Evolutionary conservation across 2,329 filamentous ascomycete genomes (phyloP).

Genomic region (Passalora sequoiae): DNA sequence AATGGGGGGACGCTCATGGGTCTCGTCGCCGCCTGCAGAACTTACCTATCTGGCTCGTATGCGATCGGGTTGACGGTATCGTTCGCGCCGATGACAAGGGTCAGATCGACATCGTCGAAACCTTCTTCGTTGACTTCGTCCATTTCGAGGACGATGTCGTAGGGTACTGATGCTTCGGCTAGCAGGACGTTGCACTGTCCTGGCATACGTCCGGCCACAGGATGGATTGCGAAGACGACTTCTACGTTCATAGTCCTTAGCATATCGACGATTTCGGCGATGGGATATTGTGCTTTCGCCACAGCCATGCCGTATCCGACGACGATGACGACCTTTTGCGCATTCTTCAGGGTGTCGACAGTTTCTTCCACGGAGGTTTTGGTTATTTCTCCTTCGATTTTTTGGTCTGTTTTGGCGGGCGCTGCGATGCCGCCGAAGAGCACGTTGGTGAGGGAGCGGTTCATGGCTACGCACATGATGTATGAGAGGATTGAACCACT

Average conservation of each 20-base stretch:
- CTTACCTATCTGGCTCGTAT: slow-evolving; percentile 61
- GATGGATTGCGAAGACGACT: slow-evolving; percentile 72
- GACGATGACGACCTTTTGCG: slow-evolving; percentile 81
- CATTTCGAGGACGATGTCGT: slow-evolving; percentile 92
- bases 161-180: slow-evolving; percentile 80
- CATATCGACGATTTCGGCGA: slow-evolving; percentile 71
- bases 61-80: slow-evolving; percentile 91
- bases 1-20: too few species aligned
- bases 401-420: slow-evolving; percentile 58
- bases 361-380: slow-evolving; percentile 76
- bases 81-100: slow-evolving; percentile 79
- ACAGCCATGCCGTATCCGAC: slow-evolving; percentile 95
- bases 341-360: slow-evolving; percentile 66
- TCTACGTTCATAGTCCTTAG: slow-evolving; percentile 71
- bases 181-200: slow-evolving; percentile 89
- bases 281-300: slow-evolving; percentile 86
- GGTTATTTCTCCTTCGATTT: slow-evolving; percentile 74
- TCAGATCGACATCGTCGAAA: slow-evolving; percentile 77
- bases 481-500: slow-evolving; percentile 85
- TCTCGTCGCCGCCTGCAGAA: too few species aligned
- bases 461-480: slow-evolving; percentile 87
- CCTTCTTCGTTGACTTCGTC: slow-evolving; percentile 88
- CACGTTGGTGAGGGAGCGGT: slow-evolving; percentile 81
- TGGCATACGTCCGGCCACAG: slow-evolving; percentile 86
- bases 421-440: slow-evolving; percentile 76